Evolutionary conservation across 2,329 filamentous ascomycete genomes (phyloP).

Genomic region (Parastagonospora avenae): DNA sequence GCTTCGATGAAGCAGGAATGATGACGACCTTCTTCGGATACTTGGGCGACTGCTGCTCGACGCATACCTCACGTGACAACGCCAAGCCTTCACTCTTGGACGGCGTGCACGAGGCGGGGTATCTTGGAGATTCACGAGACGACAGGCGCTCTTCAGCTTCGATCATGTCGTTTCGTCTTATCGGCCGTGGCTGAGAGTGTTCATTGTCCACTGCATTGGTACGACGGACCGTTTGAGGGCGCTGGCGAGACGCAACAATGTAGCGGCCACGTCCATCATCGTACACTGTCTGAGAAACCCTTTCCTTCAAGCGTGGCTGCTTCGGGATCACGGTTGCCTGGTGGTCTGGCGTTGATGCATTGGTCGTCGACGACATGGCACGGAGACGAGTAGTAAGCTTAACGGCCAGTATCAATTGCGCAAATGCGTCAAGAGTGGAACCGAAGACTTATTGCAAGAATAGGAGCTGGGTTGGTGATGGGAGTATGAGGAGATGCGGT

Average conservation of each 20-base stretch:
- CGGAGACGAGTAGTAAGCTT: constrained; percentile 6
- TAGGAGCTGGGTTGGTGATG: constrained; percentile 3
- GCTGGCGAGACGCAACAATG: constrained; percentile 33
- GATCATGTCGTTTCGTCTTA: background rate
- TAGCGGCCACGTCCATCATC: constrained; percentile 26
- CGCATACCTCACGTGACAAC: constrained; percentile 16
- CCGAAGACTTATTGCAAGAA: constrained; percentile 1
- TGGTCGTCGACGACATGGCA: constrained; percentile 31
- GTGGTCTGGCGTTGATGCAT: background rate
- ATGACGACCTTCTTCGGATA: constrained; percentile 10
- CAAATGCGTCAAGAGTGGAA: constrained; percentile 7
- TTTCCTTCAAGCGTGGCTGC: background rate
- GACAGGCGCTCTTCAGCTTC: background rate
- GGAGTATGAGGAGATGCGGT: constrained; percentile 5
- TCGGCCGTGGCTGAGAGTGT: background rate
- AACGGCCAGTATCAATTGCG: constrained; percentile 1
- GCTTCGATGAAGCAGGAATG: constrained; percentile 11
- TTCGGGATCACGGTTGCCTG: background rate
- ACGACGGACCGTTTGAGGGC: constrained; percentile 10
- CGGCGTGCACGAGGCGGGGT: background rate
- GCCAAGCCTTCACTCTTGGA: background rate
- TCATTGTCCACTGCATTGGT: background rate
- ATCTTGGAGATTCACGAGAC: background rate
- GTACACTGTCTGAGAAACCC: constrained; percentile 33
- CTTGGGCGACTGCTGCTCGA: constrained; percentile 6